These are phyloP conservation scores for Xylaria sp. DNA, from an alignment of 2,329 filamentous ascomycete genomes.

Conservation along the genomic window DNA sequence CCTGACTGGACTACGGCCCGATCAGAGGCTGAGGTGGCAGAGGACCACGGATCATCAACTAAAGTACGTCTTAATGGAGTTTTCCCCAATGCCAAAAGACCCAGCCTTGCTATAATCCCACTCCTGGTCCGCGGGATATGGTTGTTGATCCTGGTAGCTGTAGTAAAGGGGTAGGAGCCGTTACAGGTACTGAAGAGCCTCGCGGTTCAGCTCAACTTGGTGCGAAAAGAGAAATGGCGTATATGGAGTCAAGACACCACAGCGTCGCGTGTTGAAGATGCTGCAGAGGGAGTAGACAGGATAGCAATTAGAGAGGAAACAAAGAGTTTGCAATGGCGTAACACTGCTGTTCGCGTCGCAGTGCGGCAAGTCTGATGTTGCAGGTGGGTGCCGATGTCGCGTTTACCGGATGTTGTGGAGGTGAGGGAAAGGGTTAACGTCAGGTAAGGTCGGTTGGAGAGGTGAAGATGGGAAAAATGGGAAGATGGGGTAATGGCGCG, in stretches of 20 bases:
- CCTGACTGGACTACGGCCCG: constrained; percentile 47
- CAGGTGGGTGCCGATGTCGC: constrained; percentile 6
- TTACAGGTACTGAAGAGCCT: not conserved
- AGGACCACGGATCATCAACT: constrained; percentile 38
- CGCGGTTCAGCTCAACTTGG: not conserved
- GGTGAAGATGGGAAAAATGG: constrained; percentile 38
- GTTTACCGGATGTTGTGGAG: constrained; percentile 28
- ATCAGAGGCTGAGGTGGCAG: constrained; percentile 38
- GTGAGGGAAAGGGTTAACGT: constrained; percentile 31
- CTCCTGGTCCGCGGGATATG: constrained; percentile 24
- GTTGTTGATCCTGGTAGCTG: constrained; percentile 1
- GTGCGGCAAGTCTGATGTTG: constrained; percentile 1
- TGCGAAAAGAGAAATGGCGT: not conserved
- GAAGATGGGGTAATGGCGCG: constrained; percentile 34
- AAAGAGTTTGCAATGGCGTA: not conserved
- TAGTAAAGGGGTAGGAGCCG: not conserved
- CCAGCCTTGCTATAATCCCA: constrained; percentile 32
- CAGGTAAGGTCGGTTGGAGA: constrained; percentile 27
- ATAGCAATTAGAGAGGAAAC: not conserved
- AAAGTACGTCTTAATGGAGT: constrained; percentile 37
- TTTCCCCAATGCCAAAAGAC: constrained; percentile 33
- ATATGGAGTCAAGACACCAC: constrained; percentile 9
- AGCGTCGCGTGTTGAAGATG: constrained; percentile 24
- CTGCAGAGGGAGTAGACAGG: not conserved
- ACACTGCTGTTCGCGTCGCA: constrained; percentile 2